These are phyloP conservation scores for Phytophthora hybrid DNA, from an alignment of 352 stramenopile species.

Conservation along the genomic window DNA sequence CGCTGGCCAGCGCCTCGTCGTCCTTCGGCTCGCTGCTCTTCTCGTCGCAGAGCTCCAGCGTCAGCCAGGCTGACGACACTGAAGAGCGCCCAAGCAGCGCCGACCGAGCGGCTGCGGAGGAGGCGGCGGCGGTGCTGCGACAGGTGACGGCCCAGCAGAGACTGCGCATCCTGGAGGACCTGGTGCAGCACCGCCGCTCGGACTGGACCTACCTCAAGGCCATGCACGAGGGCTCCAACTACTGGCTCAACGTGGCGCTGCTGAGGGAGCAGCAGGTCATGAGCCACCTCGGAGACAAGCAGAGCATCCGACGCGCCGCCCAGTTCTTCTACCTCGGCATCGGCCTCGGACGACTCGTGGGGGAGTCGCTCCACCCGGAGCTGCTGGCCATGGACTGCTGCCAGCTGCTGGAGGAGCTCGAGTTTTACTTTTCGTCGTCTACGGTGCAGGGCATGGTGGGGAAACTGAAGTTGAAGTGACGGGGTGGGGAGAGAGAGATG, in stretches of 20 bases:
- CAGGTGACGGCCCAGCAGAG: slow-evolving; percentile 73
- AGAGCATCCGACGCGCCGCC: slow-evolving; percentile 60
- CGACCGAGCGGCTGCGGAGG: slow-evolving; percentile 25
- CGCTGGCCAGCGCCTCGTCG: slow-evolving; percentile 50
- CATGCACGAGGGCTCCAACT: slow-evolving; percentile 83
- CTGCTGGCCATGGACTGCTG: slow-evolving; percentile 76
- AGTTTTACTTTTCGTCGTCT: slow-evolving; percentile 84
- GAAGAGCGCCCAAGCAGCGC: slow-evolving; percentile 13
- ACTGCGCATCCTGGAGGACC: slow-evolving; percentile 76
- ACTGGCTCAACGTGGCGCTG: slow-evolving; percentile 85
- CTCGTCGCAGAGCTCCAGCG: slow-evolving; percentile 41
- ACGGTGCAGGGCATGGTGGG: slow-evolving; percentile 83
- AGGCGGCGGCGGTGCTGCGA: slow-evolving; percentile 42
- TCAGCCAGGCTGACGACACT: slow-evolving; percentile 15
- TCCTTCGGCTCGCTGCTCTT: slow-evolving; percentile 59
- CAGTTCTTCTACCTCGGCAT: slow-evolving; percentile 88
- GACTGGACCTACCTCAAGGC: slow-evolving; percentile 87
- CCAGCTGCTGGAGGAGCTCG: slow-evolving; percentile 86
- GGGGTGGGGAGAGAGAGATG: neutral
- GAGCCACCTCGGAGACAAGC: slow-evolving; percentile 65
- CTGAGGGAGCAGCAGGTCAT: slow-evolving; percentile 75
- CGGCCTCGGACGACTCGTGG: slow-evolving; percentile 69
- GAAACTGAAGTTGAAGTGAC: neutral
- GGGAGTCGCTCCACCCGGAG: slow-evolving; percentile 60
- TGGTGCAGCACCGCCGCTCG: slow-evolving; percentile 73